Evolutionary conservation across 106 monocot species (phyloP), one percentile per base, ranked within the genome.

Genomic region (Dendrobium nobile): DNA sequence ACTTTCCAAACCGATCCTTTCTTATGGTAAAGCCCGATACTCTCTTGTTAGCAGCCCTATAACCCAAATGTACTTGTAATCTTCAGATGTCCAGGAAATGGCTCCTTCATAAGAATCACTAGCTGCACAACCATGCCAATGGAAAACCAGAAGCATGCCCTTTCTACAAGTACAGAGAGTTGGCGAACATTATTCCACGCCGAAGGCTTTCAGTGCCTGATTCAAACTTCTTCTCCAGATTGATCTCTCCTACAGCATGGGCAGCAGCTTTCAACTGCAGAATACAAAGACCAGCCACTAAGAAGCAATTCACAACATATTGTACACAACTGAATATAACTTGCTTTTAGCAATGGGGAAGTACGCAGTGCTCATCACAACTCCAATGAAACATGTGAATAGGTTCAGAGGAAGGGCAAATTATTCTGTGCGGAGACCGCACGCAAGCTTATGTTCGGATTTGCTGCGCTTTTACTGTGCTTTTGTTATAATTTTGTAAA

Each of bases 141-240:
- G 2, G 11, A 68, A 10, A 68, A 68, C 2, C 28, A 68, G 28
- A 11, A 13, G 68, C 27, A 26, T 27, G 7, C 31, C 10, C 28
- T 16, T 13, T 70, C 84, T 77, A 98, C 82, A 95, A 78, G 79
- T 98, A 98, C 64, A 98, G 79, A 11, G 98, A 98, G 80, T 98
- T 98, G 67, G 98, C 92, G 82, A 98, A 98, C 95, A 98, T 98
- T 64, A 98, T 98, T 26, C 98, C 98, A 47, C 95, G 87, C 20
- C 95, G 84, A 7, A 98, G 92, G 64, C 98, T 98, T 55, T 88
- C 91, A 19, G 88, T 84, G 26, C 81, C 89, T 40, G 80, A 87
- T 81, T 88, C 90, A 85, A 98, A 98, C 75, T 98, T 98, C 68
- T 91, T 87, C 86, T 89, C 92, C 16, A 98, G 82, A 79, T 87